phyloP scores from a whole-genome alignment of 1,284 basidiomycete species.

The Papiliotrema fonsecae region DNA sequence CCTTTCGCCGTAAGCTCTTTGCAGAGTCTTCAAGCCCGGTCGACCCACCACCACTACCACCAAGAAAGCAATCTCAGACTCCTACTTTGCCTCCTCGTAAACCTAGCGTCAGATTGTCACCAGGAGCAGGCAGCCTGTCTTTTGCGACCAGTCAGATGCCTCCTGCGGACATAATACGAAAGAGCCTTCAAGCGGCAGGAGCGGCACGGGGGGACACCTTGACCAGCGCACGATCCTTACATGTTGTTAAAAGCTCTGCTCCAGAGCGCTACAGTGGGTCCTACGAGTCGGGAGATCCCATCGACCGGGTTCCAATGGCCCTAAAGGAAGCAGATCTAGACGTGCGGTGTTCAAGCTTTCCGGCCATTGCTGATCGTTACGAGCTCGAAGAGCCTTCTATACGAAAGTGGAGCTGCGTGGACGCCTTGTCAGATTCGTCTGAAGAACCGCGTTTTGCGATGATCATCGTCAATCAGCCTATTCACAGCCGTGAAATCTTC shows the following conservation, averaged over 20 bases:
- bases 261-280: not conserved
- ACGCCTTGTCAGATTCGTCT: not conserved
- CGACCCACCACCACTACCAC: no score
- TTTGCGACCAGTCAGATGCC: not conserved
- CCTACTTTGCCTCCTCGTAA: not conserved
- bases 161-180: not conserved
- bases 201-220: not conserved
- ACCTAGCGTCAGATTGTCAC: not conserved
- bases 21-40: not conserved
- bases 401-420: constrained; percentile 1
- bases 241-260: not conserved
- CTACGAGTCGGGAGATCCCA: not conserved
- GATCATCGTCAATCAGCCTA: constrained; percentile 85
- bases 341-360: not conserved
- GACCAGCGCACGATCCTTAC: not conserved
- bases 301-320: not conserved
- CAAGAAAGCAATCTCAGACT: no score
- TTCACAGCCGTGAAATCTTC: constrained; percentile 59
- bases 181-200: not conserved
- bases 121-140: not conserved
- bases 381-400: not conserved
- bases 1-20: not conserved
- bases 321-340: not conserved
- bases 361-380: not conserved
- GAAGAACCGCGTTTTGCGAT: constrained; percentile 52